Evolutionary conservation across 1,284 basidiomycete species (phyloP), one percentile per base, ranked within the genome.

Genomic region (Phenoliferia sp.): DNA sequence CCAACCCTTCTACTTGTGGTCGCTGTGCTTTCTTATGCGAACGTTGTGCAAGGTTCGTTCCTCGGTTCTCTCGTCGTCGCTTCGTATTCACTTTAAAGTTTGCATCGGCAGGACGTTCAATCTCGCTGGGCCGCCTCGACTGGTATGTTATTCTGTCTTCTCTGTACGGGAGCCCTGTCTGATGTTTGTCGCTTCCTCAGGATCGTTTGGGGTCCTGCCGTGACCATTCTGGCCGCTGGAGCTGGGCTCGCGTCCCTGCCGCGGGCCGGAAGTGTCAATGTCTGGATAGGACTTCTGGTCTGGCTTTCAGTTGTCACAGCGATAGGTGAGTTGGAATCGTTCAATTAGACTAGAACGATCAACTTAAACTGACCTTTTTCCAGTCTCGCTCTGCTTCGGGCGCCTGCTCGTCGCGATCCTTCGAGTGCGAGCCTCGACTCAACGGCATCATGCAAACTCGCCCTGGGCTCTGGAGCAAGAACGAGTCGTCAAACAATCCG

Each of bases 331-430:
- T 31, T 19, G 50, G 4, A 29, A 4, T 33, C 16, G 2, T 32
- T 33, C 1, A 32, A 10, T 29, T 29, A 17, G 1, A 22, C 1
- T 2, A 28, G 4, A 17, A 0, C 12, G 3, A 0, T 19, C 29
- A 15, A 34, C 29, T 44, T 52, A 9, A 44, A 10, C 28, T 26
- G 7, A 4, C 33, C 1, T 32, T 22, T 36, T 12, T 19, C n/a
- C 61, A 71, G 69, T 67, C 32, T 26, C 61, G 2, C 32, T 55
- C 4, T 71, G 69, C 61, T 73, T 73, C 54, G 66, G 67, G 3
- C 67, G 69, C 3, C 64, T 73, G 1, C 69, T 73, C 54, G 9
- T 69, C 32, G 72, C 72, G 3, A 71, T 73, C 56, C 44, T 71
- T 4, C 67, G 72, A 7, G 72, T 73, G 1, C 69, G 72, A 9